Evolutionary conservation across 2,329 filamentous ascomycete genomes (phyloP).

Genomic region (Fusarium praegraminearum): DNA sequence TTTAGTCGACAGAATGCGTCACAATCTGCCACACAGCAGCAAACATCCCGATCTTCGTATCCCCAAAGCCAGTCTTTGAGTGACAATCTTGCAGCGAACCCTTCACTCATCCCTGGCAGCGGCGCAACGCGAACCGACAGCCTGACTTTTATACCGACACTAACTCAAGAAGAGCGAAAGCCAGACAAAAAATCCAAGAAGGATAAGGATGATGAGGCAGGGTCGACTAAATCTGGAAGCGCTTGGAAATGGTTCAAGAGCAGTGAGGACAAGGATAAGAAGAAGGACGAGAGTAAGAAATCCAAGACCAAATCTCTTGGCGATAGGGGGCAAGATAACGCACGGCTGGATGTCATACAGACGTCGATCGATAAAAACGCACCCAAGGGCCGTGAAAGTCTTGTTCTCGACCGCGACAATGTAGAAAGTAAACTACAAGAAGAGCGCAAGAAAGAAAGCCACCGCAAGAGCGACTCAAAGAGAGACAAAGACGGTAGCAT

Average conservation of each 20-base stretch:
- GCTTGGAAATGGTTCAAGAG: conserved; percentile 81
- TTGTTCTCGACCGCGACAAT: conserved; percentile 83
- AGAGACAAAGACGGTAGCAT: conserved; percentile 94
- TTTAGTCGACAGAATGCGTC: conserved; percentile 32
- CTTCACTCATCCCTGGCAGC: conserved; percentile 77
- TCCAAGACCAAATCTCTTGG: conserved; percentile 70
- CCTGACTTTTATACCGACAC: conserved; percentile 83
- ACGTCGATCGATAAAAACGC: conserved; percentile 81
- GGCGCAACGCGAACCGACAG: conserved; percentile 77
- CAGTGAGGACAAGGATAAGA: conserved; percentile 74
- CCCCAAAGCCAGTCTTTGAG: conserved; percentile 47
- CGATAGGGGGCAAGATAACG: conserved; percentile 78
- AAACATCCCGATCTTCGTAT: conserved; percentile 47
- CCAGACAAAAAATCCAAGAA: conserved; percentile 81
- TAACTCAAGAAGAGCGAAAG: conserved; percentile 77
- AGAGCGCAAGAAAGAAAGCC: conserved; percentile 84
- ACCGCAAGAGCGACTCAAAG: conserved; percentile 80
- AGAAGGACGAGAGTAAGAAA: conserved; percentile 73
- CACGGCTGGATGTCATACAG: conserved; percentile 87
- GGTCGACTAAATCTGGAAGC: conserved; percentile 74
- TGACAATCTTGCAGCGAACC: conserved; percentile 53
- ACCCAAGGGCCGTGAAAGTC: conserved; percentile 80
- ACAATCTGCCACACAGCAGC: conserved; percentile 44
- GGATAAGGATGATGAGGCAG: conserved; percentile 72
- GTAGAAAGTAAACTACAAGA: conserved; percentile 79